A percentile compares a stretch with the other conserved stretches of the same genome.
These are phyloP conservation scores for Linum lewisii DNA, from an alignment of 345 rosid species.

Conservation along the genomic window DNA sequence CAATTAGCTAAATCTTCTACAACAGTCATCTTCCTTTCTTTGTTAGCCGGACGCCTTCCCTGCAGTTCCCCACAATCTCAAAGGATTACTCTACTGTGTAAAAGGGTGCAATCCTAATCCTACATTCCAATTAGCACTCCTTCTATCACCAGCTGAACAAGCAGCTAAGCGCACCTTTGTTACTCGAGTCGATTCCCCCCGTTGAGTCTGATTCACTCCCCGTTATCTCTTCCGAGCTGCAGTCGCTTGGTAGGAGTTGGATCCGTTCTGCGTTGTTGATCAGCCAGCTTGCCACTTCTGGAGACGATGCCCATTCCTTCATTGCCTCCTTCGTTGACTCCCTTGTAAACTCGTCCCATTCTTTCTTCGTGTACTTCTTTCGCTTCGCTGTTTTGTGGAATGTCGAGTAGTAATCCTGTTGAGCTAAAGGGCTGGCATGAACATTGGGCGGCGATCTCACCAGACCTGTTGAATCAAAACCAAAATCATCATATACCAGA, in stretches of 20 bases:
- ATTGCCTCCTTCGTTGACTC: constrained; percentile 40
- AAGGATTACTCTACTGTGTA: too few relatives aligned
- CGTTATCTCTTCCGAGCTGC: constrained; percentile 28
- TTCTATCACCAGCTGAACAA: background rate
- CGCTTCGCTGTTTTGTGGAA: constrained; percentile 47
- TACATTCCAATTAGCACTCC: background rate
- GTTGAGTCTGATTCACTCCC: constrained; percentile 62
- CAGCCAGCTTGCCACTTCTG: constrained; percentile 68
- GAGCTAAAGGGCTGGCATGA: background rate
- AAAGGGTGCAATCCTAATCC: too few relatives aligned
- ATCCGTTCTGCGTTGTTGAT: constrained; percentile 60
- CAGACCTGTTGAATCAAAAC: constrained; percentile 20
- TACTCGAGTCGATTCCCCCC: constrained; percentile 24
- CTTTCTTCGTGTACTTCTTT: constrained; percentile 53
- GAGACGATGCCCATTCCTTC: constrained; percentile 44
- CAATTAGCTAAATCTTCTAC: too few relatives aligned
- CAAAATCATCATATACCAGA: background rate
- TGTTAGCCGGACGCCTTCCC: too few relatives aligned
- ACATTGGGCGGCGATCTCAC: constrained; percentile 21
- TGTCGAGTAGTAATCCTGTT: constrained; percentile 53
- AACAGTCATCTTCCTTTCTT: too few relatives aligned
- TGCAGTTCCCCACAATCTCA: too few relatives aligned
- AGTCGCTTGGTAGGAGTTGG: constrained; percentile 41
- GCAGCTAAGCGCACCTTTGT: constrained; percentile 18
- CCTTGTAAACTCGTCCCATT: constrained; percentile 66